Percentiles rank a stretch among this genome's conserved stretches.
phyloP scores from a whole-genome alignment of 1,284 basidiomycete species.

The Gomphus bonarii region DNA sequence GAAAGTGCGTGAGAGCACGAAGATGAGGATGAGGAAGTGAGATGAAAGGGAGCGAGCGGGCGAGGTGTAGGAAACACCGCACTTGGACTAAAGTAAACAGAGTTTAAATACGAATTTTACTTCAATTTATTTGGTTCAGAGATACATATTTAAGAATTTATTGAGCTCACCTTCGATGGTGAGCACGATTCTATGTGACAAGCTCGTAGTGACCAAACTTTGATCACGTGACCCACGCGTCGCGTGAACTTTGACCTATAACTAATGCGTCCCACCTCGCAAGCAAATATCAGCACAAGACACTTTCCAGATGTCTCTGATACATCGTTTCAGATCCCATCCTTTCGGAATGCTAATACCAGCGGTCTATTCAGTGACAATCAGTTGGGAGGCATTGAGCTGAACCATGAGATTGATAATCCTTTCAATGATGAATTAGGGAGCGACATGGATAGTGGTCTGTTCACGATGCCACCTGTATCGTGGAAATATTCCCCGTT shows the following conservation, averaged over 20 bases:
- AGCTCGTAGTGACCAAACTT: too few relatives aligned
- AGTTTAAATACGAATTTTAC: too few relatives aligned
- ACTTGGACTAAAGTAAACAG: too few relatives aligned
- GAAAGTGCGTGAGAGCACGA: too few relatives aligned
- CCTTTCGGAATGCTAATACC: neutral
- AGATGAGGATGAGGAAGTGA: too few relatives aligned
- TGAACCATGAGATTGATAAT: neutral
- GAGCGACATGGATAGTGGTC: neutral
- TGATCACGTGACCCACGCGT: neutral
- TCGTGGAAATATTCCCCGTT: neutral
- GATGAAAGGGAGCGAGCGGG: too few relatives aligned
- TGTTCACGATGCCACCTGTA: slow-evolving; percentile 2
- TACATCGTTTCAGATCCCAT: slow-evolving; percentile 7
- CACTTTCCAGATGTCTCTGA: neutral
- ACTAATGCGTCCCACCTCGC: neutral
- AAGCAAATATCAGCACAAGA: neutral
- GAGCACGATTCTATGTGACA: too few relatives aligned
- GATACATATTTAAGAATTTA: too few relatives aligned
- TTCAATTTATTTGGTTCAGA: too few relatives aligned
- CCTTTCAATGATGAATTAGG: neutral
- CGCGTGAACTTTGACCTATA: neutral
- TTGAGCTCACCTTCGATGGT: too few relatives aligned
- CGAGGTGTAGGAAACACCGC: too few relatives aligned
- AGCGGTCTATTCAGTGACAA: neutral
- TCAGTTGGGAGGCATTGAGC: neutral